A percentile compares a stretch with the other conserved stretches of the same genome.
phyloP scores from a whole-genome alignment of 352 stramenopile species.

The Pythium aquatile region DNA sequence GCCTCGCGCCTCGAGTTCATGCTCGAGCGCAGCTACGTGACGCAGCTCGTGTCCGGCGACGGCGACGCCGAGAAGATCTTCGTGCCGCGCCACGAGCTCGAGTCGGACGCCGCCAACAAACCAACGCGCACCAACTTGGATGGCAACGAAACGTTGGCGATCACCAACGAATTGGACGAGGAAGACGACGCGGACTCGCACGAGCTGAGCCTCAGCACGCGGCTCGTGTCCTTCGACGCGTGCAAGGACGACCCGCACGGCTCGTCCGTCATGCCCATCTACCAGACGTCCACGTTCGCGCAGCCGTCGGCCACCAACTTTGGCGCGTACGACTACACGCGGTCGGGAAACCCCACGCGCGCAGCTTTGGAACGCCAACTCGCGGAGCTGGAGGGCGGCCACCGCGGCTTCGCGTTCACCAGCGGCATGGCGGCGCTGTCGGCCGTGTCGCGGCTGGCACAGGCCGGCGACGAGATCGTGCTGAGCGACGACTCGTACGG shows the following conservation, averaged over 20 bases:
- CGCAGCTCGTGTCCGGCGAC: conserved; percentile 70
- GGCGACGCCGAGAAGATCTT: conserved; percentile 75
- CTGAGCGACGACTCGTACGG: conserved; percentile 96
- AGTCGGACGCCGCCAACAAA: conserved; percentile 33
- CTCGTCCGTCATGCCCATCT: conserved; percentile 90
- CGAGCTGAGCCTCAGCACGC: conserved; percentile 70
- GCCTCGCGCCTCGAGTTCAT: conserved; percentile 74
- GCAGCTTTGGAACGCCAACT: conserved; percentile 92
- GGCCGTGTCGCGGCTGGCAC: conserved; percentile 89
- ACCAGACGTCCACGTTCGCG: conserved; percentile 90
- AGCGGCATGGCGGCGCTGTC: conserved; percentile 96
- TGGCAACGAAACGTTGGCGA: conserved; percentile 57
- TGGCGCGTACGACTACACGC: conserved; percentile 93
- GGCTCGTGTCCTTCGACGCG: conserved; percentile 74
- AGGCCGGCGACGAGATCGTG: conserved; percentile 91
- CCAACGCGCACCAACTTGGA: conserved; percentile 62
- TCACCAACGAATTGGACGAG: conserved; percentile 35
- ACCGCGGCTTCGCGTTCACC: conserved; percentile 88
- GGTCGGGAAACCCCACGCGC: conserved; percentile 93
- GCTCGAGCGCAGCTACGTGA: conserved; percentile 85
- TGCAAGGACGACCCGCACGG: conserved; percentile 90
- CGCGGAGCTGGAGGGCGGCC: conserved; percentile 73
- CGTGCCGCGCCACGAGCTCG: conserved; percentile 63
- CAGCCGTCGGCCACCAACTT: conserved; percentile 88
- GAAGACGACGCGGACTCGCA: conserved; percentile 32